phyloP scores from a whole-genome alignment of 2,329 filamentous ascomycete genomes.

The Curvularia hawaiiensis region DNA sequence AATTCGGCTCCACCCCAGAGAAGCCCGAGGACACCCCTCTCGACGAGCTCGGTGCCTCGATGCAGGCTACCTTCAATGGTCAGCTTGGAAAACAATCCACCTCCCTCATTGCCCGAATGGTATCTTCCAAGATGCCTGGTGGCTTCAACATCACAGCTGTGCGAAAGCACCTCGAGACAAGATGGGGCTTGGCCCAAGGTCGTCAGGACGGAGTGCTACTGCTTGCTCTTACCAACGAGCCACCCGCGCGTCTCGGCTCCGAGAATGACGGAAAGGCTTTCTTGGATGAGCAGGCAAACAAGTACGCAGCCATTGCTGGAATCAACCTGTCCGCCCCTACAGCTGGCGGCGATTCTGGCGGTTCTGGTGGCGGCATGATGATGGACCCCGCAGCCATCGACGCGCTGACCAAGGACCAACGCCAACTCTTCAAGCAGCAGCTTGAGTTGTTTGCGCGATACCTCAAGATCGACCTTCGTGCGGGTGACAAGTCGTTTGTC shows the following conservation, averaged over 20 bases:
- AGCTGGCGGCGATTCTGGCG: constrained; percentile 73
- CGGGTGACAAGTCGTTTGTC: constrained; percentile 93
- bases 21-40: constrained; percentile 98
- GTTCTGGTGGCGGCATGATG: constrained; percentile 88
- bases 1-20: constrained; percentile 97
- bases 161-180: constrained; percentile 91
- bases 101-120: constrained; percentile 88
- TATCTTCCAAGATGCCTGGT: constrained; percentile 99
- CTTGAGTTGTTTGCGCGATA: constrained; percentile 94
- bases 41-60: constrained; percentile 90
- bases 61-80: constrained; percentile 99
- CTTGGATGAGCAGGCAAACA: constrained; percentile 85
- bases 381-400: constrained; percentile 98
- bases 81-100: constrained; percentile 96
- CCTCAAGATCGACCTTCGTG: constrained; percentile 93
- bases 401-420: constrained; percentile 95
- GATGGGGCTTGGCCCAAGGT: constrained; percentile 86
- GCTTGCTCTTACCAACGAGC: constrained; percentile 91
- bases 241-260: constrained; percentile 82
- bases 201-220: constrained; percentile 91
- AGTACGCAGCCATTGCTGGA: constrained; percentile 84
- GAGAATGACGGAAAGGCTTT: constrained; percentile 92
- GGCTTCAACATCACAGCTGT: constrained; percentile 98
- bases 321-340: constrained; percentile 78
- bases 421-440: constrained; percentile 96